Evolutionary conservation across 306 rosid genomes (phyloP).

Genomic region (Pueraria montana): DNA sequence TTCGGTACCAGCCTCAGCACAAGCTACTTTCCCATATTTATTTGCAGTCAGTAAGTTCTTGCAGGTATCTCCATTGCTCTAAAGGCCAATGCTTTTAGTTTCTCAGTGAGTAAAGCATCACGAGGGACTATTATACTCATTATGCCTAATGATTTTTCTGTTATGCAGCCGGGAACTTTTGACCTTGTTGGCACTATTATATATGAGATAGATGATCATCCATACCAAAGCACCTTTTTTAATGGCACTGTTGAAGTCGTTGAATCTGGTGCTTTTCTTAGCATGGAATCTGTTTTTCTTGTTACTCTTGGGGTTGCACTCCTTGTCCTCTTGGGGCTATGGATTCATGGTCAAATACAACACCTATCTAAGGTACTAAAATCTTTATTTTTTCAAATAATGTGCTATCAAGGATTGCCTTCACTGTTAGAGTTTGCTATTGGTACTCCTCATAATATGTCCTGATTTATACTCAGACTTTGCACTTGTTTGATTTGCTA

Average conservation of each 20-base stretch:
- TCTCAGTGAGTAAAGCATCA: slow-evolving; percentile 4
- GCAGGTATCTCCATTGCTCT: slow-evolving; percentile 69
- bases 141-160: slow-evolving; percentile 27
- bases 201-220: slow-evolving; percentile 83
- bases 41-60: slow-evolving; percentile 90
- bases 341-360: slow-evolving; percentile 90
- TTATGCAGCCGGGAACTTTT: slow-evolving; percentile 85
- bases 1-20: slow-evolving; percentile 76
- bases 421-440: slow-evolving; percentile 18
- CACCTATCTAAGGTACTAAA: slow-evolving; percentile 79
- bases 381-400: background rate
- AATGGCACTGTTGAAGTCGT: slow-evolving; percentile 91
- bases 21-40: slow-evolving; percentile 87
- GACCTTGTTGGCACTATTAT: slow-evolving; percentile 88
- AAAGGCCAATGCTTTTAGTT: slow-evolving; percentile 11
- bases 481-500: slow-evolving; percentile 14
- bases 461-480: background rate
- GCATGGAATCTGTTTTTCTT: slow-evolving; percentile 88
- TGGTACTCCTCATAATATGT: background rate
- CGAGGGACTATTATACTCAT: slow-evolving; percentile 24
- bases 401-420: background rate
- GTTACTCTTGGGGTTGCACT: slow-evolving; percentile 84
- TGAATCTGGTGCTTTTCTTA: slow-evolving; percentile 74
- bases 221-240: slow-evolving; percentile 81
- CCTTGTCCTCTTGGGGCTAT: slow-evolving; percentile 72